Evolutionary conservation across 164 flowering plant species (phyloP), one percentile per base, ranked within the genome.

Genomic region (Stephania japonica): DNA sequence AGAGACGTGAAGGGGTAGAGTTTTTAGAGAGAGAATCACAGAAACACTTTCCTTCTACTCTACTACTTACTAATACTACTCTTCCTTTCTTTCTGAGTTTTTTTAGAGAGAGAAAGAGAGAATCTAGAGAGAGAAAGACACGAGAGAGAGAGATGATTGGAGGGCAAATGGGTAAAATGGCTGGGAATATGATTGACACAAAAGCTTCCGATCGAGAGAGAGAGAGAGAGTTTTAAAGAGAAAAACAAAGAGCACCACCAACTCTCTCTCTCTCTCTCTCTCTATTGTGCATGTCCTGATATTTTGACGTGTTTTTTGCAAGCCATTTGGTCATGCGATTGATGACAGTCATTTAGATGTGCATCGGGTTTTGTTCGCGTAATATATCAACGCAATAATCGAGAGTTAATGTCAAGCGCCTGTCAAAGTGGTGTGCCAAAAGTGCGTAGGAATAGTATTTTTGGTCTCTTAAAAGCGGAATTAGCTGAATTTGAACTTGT

Each of bases 401-500:
- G n/a, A n/a, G n/a, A n/a, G n/a, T n/a, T n/a, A n/a, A n/a, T n/a
- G n/a, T n/a, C n/a, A n/a, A n/a, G n/a, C n/a, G n/a, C n/a, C n/a
- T n/a, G n/a, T n/a, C n/a, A n/a, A n/a, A n/a, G n/a, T n/a, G n/a
- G n/a, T n/a, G n/a, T n/a, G n/a, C n/a, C n/a, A n/a, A n/a, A n/a
- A n/a, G n/a, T n/a, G n/a, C n/a, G n/a, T n/a, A n/a, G n/a, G n/a
- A 32, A 32, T 32, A 32, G 0, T 32, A 4, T 32, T 32, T 32
- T 0, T 2, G 3, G 38, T 32, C 38, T 32, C 4, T 56, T 7
- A 25, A 66, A 66, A 47, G 23, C 27, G 25, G 59, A 84, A 79
- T 87, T 76, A 4, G 80, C 82, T 86, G 69, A 10, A 85, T 85
- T 87, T 78, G 74, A 87, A 77, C 79, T 56, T 42, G 18, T 13